A percentile compares a stretch with the other conserved stretches of the same genome.
Conservation (phyloP, 2,329 filamentous ascomycete genomes). For the Tolypocladium inflatum region DNA sequence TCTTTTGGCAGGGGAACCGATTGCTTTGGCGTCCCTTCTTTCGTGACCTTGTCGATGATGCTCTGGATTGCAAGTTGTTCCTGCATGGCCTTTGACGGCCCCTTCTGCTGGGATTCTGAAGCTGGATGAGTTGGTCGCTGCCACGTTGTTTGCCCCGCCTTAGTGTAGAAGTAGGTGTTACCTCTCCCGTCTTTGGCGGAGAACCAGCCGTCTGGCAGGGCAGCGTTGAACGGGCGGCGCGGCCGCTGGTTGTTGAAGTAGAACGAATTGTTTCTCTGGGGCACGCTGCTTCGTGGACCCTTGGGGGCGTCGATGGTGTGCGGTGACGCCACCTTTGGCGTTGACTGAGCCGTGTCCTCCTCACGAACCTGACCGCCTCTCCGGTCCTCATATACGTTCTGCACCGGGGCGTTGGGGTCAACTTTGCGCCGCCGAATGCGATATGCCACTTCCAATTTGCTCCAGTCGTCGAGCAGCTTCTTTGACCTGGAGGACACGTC, state of each 20-base stretch:
- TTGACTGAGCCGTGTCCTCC: slow-evolving; percentile 24
- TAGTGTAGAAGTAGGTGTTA: slow-evolving; percentile 77
- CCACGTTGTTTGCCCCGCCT: slow-evolving; percentile 73
- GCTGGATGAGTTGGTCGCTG: slow-evolving; percentile 63
- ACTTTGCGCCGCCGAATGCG: slow-evolving; percentile 86
- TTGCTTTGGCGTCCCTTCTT: slow-evolving; percentile 45
- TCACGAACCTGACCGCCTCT: slow-evolving; percentile 37
- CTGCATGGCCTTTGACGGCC: slow-evolving; percentile 51
- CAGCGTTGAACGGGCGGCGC: slow-evolving; percentile 44
- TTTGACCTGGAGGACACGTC: slow-evolving; percentile 64
- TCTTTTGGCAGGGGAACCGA: slow-evolving; percentile 56
- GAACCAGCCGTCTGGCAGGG: slow-evolving; percentile 80
- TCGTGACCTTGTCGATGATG: slow-evolving; percentile 77
- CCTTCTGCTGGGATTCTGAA: slow-evolving; percentile 51
- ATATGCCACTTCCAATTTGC: slow-evolving; percentile 81
- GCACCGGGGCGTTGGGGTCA: slow-evolving; percentile 53
- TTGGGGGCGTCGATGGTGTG: slow-evolving; percentile 44
- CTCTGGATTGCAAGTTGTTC: slow-evolving; percentile 70
- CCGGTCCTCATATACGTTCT: slow-evolving; percentile 54
- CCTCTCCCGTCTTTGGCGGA: slow-evolving; percentile 62
- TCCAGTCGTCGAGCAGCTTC: slow-evolving; percentile 73
- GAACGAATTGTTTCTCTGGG: slow-evolving; percentile 42
- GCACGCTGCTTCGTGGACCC: slow-evolving; percentile 50
- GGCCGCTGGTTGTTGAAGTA: slow-evolving; percentile 38
- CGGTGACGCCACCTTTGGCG: slow-evolving; percentile 31